These are phyloP conservation scores for Rhodamnia argentea DNA, from an alignment of 345 rosid species.

Conservation along the genomic window DNA sequence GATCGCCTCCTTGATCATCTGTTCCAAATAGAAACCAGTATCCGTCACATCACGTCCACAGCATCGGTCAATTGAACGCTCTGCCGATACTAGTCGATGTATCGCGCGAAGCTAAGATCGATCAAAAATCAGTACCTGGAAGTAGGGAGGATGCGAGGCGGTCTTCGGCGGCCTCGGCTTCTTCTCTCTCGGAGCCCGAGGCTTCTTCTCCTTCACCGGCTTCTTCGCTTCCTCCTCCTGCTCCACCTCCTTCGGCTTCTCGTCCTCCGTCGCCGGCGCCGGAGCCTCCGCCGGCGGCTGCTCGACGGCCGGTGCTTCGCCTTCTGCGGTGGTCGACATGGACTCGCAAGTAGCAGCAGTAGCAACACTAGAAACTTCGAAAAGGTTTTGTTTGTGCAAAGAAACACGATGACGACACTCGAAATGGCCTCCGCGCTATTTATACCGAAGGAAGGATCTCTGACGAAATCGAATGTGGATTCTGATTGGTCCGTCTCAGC, in stretches of 20 bases:
- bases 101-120: background rate
- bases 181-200: constrained; percentile 22
- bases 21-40: background rate
- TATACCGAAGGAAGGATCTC: constrained; percentile 20
- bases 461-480: background rate
- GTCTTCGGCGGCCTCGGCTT: constrained; percentile 33
- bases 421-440: background rate
- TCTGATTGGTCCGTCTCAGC: constrained; percentile 12
- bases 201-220: constrained; percentile 28
- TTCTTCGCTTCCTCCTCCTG: constrained; percentile 13
- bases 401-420: background rate
- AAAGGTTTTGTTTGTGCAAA: background rate
- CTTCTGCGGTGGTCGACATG: constrained; percentile 22
- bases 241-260: constrained; percentile 6
- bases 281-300: background rate
- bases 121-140: constrained; percentile 31
- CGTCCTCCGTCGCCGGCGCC: constrained; percentile 4
- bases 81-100: background rate
- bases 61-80: background rate
- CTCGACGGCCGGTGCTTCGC: constrained; percentile 3
- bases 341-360: background rate
- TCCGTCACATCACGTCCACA: too few species aligned
- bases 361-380: background rate
- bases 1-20: constrained; percentile 83
- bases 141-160: constrained; percentile 68